Evolutionary conservation across 2,329 filamentous ascomycete species (phyloP), one percentile per base, ranked within the genome.

Genomic region (Zymoseptoria passerinii): DNA sequence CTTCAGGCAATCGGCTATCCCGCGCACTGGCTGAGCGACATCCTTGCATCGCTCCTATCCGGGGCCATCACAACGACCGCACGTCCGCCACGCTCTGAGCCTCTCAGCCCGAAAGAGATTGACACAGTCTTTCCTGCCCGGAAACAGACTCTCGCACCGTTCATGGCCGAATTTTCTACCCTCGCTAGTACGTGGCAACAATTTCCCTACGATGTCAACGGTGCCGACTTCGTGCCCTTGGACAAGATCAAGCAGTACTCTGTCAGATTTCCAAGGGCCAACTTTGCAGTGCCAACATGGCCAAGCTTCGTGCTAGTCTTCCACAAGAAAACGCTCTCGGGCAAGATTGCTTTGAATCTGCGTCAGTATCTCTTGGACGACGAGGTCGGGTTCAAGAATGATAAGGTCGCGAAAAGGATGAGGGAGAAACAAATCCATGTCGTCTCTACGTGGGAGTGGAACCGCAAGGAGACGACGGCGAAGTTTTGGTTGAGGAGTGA

Each of bases 401-500:
- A 29, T 8, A 50, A 59, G n/a, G 52, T 10, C 3, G 49, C 4
- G 27, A 50, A 19, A 50, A n/a, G 18, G 18, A 58, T 50, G 10
- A 48, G 60, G 28, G 54, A 62, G 28, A 19, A 61, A 13, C 40
- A 53, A 19, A 44, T 60, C 4, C 58, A 64, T 48, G 52, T 63
- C 8, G n/a, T 64, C 13, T 56, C 52, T 1, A 61, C 57, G 1
- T 65, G 61, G 61, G 28, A 44, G 2, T 63, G 58, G 53, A 16
- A 58, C 10, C 19, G 48, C 35, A 20, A 40, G n/a, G 28, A 18
- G 13, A 54, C 54, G 20, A 52, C 48, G 8, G 61, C 57, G 10
- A 59, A 53, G 3, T 63, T 65, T 50, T 65, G 61, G 61, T 55
- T 65, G 18, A 29, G 57, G 8, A 54, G 56, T n/a, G 61, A 63